phyloP scores from a whole-genome alignment of 2,329 filamentous ascomycete species.

The Pseudopithomyces maydicus region DNA sequence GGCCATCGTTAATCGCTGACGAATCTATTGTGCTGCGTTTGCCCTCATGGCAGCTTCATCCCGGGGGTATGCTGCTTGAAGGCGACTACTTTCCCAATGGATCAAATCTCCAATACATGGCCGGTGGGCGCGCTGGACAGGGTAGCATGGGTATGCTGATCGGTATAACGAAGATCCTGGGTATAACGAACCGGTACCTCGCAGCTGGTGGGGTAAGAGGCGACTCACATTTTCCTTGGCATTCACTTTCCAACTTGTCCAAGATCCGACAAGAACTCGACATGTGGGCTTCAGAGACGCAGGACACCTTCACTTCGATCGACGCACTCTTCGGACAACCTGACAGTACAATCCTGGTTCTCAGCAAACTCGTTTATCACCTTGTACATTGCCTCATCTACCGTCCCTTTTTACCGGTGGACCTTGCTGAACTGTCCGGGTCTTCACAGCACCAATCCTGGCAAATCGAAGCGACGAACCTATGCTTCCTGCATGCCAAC shows the following conservation, averaged over 20 bases:
- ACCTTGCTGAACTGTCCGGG: constrained; percentile 78
- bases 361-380: constrained; percentile 87
- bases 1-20: constrained; percentile 80
- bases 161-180: constrained; percentile 81
- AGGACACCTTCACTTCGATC: constrained; percentile 77
- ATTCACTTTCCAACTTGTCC: constrained; percentile 81
- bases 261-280: constrained; percentile 86
- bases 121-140: constrained; percentile 72
- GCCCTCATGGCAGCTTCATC: constrained; percentile 72
- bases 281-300: constrained; percentile 81
- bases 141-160: constrained; percentile 82
- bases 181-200: constrained; percentile 81
- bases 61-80: constrained; percentile 67
- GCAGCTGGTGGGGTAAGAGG: constrained; percentile 86
- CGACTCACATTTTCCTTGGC: constrained; percentile 90
- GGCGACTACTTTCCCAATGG: constrained; percentile 81
- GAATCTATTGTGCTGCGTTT: constrained; percentile 75
- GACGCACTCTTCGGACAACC: constrained; percentile 76
- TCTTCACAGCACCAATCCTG: constrained; percentile 86
- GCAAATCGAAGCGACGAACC: constrained; percentile 89
- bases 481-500: constrained; percentile 86
- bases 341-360: constrained; percentile 77
- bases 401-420: constrained; percentile 82
- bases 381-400: constrained; percentile 87
- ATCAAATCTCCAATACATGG: constrained; percentile 76